Evolutionary conservation across 1,284 basidiomycete genomes (phyloP).

Genomic region (Hymenochaete sp.): DNA sequence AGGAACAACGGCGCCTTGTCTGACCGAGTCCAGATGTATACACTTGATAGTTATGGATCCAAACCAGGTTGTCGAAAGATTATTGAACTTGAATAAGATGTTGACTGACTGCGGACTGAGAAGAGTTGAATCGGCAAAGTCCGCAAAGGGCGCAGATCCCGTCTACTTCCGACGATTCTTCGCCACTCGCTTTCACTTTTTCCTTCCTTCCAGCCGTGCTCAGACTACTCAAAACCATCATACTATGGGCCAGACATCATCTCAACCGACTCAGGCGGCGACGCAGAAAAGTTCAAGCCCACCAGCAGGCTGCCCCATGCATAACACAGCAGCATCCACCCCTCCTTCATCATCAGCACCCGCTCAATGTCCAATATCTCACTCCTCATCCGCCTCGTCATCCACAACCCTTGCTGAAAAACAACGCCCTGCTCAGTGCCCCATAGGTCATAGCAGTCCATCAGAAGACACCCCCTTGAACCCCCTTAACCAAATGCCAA

Average conservation of each 20-base stretch:
- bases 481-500: slow-evolving; percentile 87
- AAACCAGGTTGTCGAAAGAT: too few relatives aligned
- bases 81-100: too few relatives aligned
- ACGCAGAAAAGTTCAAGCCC: background rate
- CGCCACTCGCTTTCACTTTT: too few relatives aligned
- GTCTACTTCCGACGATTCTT: too few relatives aligned
- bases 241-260: slow-evolving; percentile 16
- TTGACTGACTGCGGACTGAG: too few relatives aligned
- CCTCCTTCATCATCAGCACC: slow-evolving; percentile 2
- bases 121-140: too few relatives aligned
- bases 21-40: too few relatives aligned
- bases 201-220: too few relatives aligned
- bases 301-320: slow-evolving; percentile 16
- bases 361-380: slow-evolving; percentile 14
- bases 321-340: background rate
- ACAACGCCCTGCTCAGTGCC: slow-evolving; percentile 11
- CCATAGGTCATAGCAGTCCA: slow-evolving; percentile 3
- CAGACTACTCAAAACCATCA: too few relatives aligned
- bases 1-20: too few relatives aligned
- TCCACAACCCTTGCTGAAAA: background rate
- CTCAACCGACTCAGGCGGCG: slow-evolving; percentile 7
- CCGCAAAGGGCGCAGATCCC: too few relatives aligned
- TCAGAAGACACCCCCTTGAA: slow-evolving; percentile 36
- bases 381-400: slow-evolving; percentile 7
- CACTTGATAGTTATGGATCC: too few relatives aligned